Base-by-base conservation (phyloP, 371 early-diverging fungal species). In the Thermomucor indicae-seudaticae region DNA sequence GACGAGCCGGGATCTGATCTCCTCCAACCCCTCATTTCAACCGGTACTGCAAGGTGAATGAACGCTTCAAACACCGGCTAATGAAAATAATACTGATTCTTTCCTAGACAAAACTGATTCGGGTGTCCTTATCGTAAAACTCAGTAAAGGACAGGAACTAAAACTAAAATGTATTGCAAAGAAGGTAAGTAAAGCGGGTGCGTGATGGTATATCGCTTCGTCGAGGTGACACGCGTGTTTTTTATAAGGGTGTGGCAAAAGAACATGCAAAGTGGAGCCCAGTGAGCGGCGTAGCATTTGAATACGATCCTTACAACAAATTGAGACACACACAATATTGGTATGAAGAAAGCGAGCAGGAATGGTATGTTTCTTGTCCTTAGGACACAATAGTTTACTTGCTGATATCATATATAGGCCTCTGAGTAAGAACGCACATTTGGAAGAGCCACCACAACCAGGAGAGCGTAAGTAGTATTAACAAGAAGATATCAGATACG, bases 221-320 rank as follows among this genome's bases (percentile, higher is more conserved):
- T 19, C 3, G 4, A 28, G 4, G 11, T 19, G 37, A 7, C 40
- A n/a, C 37, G 2, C 25, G 27, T 27, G 38, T 14, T 41, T 6
- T 53, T 38, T 44, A 16, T 41, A 27, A 87, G 79, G 99, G 99
- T 22, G 92, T 89, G 22, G 96, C 91, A 19, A 97, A 98, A 67
- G 96, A 94, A 53, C 99, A 99, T 72, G 92, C 99, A 23, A 99
- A 99, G 65, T 99, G 98, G 98, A 90, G 90, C 51, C 98, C 99
- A 25, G 92, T 93, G 25, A 80, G 90, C 51, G 97, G 89, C 11
- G 88, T 98, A 3, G 81, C 89, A 1, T 98, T 96, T 67, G 96
- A 96, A 60, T 99, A 99, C 60, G 99, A 99, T 64, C 95, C 93
- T 40, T 86, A 95, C 66, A 99, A 99, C 73, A 86, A 84, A 54